Evolutionary conservation across 768 basidiomycete species (phyloP), one percentile per base, ranked within the genome.

Genomic region (Pleurotus cornucopiae): DNA sequence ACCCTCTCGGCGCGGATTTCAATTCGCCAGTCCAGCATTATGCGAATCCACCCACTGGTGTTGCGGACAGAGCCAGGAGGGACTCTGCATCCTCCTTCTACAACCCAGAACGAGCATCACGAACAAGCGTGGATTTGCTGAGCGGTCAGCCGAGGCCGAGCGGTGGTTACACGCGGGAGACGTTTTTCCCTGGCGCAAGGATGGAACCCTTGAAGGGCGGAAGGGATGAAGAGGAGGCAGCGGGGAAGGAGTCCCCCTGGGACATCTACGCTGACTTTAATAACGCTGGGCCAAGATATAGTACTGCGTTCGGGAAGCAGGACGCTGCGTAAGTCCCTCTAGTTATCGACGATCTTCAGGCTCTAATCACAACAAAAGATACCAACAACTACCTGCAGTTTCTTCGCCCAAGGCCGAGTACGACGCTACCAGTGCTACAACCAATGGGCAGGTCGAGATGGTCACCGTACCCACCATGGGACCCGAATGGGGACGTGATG

Each of bases 381-480:
- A 78, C 66, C 80, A 73, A 21, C 76, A 73, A 56, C 58, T 81
- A 39, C 71, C 70, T 11, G 72, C 75, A 21, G 49, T 68, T 3
- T 64, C 72, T 44, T 68, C 66, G 56, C 76, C 72, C 60, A 54
- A 58, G 26, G 80, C 79, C 23, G 74, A 75, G 25, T 57, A 63
- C 9, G 76, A 76, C 47, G 63, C 65, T 11, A 65, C 67, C 45
- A 64, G 61, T 43, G n/a, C 51, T 25, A 53, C 18, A n/a, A 51
- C 70, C 14, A 55, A 63, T 3, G 75, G 75, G 7, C 83, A 81
- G 2, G 89, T 94, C 20, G 94, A 98, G 70, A 77, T 95, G 68
- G 88, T 96, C 44, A 96, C 94, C 0, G 92, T 97, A 0, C 94
- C 94, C 2, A 90, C 90, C 2, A 77, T 98, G 2, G 94, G 94